Base-by-base conservation (phyloP, 441 rosid species). In the Corymbia citriodora region DNA sequence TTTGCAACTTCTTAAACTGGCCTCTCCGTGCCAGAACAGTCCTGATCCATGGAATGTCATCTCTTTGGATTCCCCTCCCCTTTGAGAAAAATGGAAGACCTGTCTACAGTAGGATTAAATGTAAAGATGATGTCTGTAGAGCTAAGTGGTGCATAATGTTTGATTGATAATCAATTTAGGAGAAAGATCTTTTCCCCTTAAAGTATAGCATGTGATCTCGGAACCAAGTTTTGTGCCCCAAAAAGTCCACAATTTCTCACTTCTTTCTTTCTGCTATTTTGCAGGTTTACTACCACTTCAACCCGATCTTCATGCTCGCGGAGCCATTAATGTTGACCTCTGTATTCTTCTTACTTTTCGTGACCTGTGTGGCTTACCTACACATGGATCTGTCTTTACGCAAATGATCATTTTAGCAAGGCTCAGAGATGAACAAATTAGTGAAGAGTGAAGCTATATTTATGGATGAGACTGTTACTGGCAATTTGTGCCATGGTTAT, bases 271-370 rank as follows among this genome's bases (percentile, higher is more conserved):
- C 15, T 15, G 10, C 63, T 36, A 33, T 70, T 87, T 87, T 63
- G 93, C 97, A 98, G 99, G 99, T 98, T 88, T 96, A 98, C 91
- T 98, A 97, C 93, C 96, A 94, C 50, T 97, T 97, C 97, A 98
- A 97, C 86, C 97, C 98, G 36, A 94, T 97, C 88, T 97, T 97
- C 95, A 97, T 98, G 99, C 96, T 98, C 79, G 99, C 98, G 7
- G 99, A 98, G 94, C 99, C 99, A 33, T 88, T 97, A 88, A 97
- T 98, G 98, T 92, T 97, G 96, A 93, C 94, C 72, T 94, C 97
- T 14, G 96, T 88, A 14, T 96, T 96, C 94, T 97, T 97, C 99
- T 92, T 96, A 63, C 93, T 97, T 90, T 97, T 97, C 90, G 89
- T 96, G 95, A 93, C 99, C 40, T 95, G 95, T 63, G 93, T 96